These are phyloP conservation scores for Petunia hybrid DNA, from an alignment of 305 asterid species.

Conservation along the genomic window DNA sequence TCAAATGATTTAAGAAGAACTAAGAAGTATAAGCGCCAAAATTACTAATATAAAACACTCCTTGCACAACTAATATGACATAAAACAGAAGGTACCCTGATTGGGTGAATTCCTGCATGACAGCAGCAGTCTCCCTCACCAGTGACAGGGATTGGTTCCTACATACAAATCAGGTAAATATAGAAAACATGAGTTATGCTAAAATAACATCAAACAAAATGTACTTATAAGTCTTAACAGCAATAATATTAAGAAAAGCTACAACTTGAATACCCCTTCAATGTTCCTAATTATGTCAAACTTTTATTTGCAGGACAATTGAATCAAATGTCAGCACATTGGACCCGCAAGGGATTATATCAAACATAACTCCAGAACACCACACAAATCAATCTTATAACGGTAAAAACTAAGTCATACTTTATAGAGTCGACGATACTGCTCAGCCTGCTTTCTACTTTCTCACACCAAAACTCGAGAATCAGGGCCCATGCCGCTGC, in stretches of 20 bases:
- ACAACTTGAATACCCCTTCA: background rate
- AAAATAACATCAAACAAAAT: slow-evolving; percentile 1
- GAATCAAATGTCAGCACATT: slow-evolving; percentile 3
- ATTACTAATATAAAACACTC: background rate
- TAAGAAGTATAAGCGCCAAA: background rate
- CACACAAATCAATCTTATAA: background rate
- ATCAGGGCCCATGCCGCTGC: slow-evolving; percentile 99
- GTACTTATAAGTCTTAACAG: slow-evolving; percentile 21
- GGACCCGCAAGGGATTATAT: slow-evolving; percentile 4
- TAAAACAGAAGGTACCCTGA: slow-evolving; percentile 68
- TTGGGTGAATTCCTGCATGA: slow-evolving; percentile 99
- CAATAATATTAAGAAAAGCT: background rate
- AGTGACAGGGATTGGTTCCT: slow-evolving; percentile 97
- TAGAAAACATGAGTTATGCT: background rate
- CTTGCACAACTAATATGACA: background rate
- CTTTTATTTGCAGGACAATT: background rate
- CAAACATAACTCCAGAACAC: slow-evolving; percentile 4
- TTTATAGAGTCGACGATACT: slow-evolving; percentile 84
- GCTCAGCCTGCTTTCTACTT: slow-evolving; percentile 99
- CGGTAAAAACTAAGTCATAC: slow-evolving; percentile 55
- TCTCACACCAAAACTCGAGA: slow-evolving; percentile 94
- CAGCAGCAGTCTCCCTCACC: slow-evolving; percentile 98
- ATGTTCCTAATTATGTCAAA: background rate
- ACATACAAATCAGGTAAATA: background rate
- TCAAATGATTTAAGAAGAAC: slow-evolving; percentile 19